A percentile compares a stretch with the other conserved stretches of the same genome.
Conservation (phyloP, 257 asterid genomes). For the Solanum pimpinellifolium region DNA sequence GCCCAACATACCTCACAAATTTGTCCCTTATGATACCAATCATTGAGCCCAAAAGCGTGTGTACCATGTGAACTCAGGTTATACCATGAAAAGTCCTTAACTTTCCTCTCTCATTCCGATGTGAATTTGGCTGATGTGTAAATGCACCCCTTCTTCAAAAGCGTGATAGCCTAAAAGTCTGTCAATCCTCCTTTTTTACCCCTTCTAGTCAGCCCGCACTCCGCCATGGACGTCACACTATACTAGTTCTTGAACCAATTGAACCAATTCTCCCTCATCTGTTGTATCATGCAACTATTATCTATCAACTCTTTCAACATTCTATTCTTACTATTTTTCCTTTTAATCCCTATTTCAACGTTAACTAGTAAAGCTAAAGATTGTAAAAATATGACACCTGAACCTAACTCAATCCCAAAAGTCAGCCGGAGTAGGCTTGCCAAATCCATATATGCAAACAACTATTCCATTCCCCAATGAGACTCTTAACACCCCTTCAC, state of each 20-base stretch:
- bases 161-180: background rate
- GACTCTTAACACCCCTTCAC: background rate
- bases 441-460: background rate
- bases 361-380: background rate
- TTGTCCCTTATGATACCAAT: background rate
- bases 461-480: background rate
- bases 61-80: background rate
- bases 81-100: background rate
- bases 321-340: background rate
- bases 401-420: accelerated
- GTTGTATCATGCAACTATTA: background rate
- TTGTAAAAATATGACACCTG: too few relatives aligned
- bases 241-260: background rate
- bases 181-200: background rate
- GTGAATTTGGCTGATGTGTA: background rate
- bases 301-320: background rate
- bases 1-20: background rate
- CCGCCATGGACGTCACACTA: background rate
- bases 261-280: background rate
- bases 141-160: background rate
- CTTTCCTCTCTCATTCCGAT: background rate
- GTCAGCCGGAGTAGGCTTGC: background rate
- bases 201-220: accelerated
- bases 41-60: background rate
- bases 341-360: background rate